Base-by-base conservation (phyloP, 768 basidiomycete genomes). In the Rhodotorula taiwanensis region DNA sequence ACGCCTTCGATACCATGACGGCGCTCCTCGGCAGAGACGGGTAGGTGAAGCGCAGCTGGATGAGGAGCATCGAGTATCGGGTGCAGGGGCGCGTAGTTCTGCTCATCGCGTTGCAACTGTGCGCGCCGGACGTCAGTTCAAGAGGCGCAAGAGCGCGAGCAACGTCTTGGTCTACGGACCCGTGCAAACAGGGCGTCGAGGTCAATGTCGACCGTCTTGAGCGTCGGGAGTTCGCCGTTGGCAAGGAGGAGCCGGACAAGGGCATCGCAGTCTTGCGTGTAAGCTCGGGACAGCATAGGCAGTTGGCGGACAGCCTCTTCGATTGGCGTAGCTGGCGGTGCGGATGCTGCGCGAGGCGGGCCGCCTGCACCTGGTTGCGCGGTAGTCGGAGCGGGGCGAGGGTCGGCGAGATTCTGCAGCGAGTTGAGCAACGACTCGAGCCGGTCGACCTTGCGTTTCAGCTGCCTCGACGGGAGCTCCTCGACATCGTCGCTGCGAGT, bases 381-480 rank as follows among this genome's bases (percentile, higher is more conserved):
- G n/a, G n/a, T n/a, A n/a, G n/a, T n/a, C n/a, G n/a, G n/a, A n/a
- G n/a, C n/a, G n/a, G n/a, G n/a, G 52, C n/a, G 27, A 43, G n/a
- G 16, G 42, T 18, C 18, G 30, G 18, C 45, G 25, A 15, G 25
- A 14, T 11, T 30, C 48, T 27, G 48, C 13, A 14, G 48, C 28
- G 48, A 49, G 3, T 47, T 39, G 14, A 69, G 15, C 10, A 63
- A 20, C 27, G 33, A 36, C 18, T 69, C 67, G 33, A 69, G 60
- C 0, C 52, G 54, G 52, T 69, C 67, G 33, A 69, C 50, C 39
- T 59, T 59, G 31, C 39, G 49, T 43, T 62, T 62, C 21, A 67
- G 58, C 41, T 67, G 62, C 6, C 61, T 41, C 2, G 61, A 59
- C 5, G 66, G 66, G 1, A 62, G 54, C 25, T 63, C 58, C 6